Percentiles rank a stretch among this genome's conserved stretches.
Conservation (phyloP, 208 protist species). For the Trypanosoma boissoni region DNA sequence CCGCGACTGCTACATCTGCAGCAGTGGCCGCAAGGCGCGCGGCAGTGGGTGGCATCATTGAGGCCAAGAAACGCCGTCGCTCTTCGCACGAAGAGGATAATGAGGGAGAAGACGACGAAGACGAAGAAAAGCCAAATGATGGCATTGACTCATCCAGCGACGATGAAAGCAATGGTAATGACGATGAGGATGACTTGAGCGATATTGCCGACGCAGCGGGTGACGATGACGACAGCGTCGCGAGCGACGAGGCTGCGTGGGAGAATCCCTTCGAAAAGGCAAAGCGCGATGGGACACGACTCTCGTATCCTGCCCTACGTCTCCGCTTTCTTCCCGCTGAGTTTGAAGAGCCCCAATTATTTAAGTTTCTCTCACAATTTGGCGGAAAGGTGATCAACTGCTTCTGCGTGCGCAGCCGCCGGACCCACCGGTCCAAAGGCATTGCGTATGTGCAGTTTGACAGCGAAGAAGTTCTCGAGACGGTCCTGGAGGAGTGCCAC, state of each 20-base stretch:
- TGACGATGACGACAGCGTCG: slow-evolving; percentile 19
- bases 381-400: slow-evolving; percentile 79
- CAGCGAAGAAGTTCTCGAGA: slow-evolving; percentile 49
- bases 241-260: slow-evolving; percentile 10
- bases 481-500: slow-evolving; percentile 83
- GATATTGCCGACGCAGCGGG: slow-evolving; percentile 28
- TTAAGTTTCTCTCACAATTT: slow-evolving; percentile 87
- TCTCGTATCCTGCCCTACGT: slow-evolving; percentile 65
- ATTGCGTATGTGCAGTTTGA: slow-evolving; percentile 89
- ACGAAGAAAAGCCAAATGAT: slow-evolving; percentile 22
- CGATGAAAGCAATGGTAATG: slow-evolving; percentile 19
- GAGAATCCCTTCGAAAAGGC: slow-evolving; percentile 40
- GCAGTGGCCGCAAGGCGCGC: slow-evolving; percentile 19
- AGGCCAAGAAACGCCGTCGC: slow-evolving; percentile 28
- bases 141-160: slow-evolving; percentile 20
- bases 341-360: slow-evolving; percentile 87
- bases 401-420: slow-evolving; percentile 85
- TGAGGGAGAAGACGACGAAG: slow-evolving; percentile 22
- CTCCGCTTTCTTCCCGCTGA: slow-evolving; percentile 78
- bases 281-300: slow-evolving; percentile 28
- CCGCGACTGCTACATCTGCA: background rate
- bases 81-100: slow-evolving; percentile 23
- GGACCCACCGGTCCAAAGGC: slow-evolving; percentile 82
- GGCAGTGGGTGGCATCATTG: slow-evolving; percentile 41
- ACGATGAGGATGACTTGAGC: slow-evolving; percentile 30